Evolutionary conservation across 2,329 filamentous ascomycete species (phyloP).

Genomic region (Metarhizium sp.): DNA sequence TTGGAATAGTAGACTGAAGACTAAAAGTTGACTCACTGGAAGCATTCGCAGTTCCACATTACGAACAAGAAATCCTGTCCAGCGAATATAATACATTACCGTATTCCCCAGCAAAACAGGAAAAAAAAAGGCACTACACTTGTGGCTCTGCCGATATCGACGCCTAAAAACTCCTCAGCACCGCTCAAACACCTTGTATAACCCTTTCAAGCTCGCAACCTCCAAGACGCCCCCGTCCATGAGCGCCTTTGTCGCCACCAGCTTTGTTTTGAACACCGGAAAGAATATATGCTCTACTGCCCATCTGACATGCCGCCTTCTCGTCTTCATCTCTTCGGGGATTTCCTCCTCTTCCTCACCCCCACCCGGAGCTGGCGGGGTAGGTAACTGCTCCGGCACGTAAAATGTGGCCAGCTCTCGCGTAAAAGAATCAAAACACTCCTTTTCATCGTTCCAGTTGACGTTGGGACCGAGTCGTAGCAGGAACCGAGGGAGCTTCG

Average conservation of each 20-base stretch:
- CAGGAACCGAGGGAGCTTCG: slow-evolving; percentile 82
- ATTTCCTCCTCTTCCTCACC: slow-evolving; percentile 24
- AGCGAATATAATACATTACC: neutral
- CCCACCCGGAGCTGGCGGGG: slow-evolving; percentile 26
- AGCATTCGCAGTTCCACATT: neutral
- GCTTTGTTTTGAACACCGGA: slow-evolving; percentile 71
- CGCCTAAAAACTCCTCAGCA: slow-evolving; percentile 46
- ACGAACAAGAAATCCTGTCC: neutral
- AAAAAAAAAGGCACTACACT: neutral
- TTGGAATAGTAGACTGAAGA: neutral
- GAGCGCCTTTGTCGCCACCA: slow-evolving; percentile 73
- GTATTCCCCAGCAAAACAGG: neutral
- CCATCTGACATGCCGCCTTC: slow-evolving; percentile 61
- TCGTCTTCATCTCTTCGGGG: slow-evolving; percentile 41
- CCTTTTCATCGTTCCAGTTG: slow-evolving; percentile 75
- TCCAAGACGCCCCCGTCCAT: slow-evolving; percentile 70
- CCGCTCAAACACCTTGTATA: slow-evolving; percentile 92
- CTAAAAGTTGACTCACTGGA: neutral
- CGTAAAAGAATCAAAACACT: slow-evolving; percentile 79
- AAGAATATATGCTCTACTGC: slow-evolving; percentile 83
- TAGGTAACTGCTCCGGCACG: slow-evolving; percentile 73
- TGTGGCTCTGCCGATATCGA: neutral
- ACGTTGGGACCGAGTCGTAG: slow-evolving; percentile 82
- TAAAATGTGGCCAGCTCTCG: slow-evolving; percentile 83
- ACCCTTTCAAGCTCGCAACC: slow-evolving; percentile 80